Evolutionary conservation across 257 asterid species (phyloP), one percentile per base, ranked within the genome.

Genomic region (Solanum tacnaense): DNA sequence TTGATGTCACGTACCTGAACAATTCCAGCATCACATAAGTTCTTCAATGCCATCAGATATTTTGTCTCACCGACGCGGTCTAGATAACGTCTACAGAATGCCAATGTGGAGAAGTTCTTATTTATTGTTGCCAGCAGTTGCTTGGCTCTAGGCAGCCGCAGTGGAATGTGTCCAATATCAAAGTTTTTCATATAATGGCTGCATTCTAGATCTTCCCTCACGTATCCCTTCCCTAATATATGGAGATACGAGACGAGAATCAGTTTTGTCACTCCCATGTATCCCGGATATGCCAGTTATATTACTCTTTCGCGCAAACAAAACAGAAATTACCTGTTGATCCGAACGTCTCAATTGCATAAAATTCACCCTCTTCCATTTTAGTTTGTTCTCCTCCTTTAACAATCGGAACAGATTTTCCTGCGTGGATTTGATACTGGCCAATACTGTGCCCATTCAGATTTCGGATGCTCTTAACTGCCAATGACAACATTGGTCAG

Each of bases 341-440:
- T 91, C 98, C 99, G 67, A 97, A 97, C 81, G 99, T 97, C 91
- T 97, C 99, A 25, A 97, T 97, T 32, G 99, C 99, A 92, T 95
- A 97, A 90, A 94, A 94, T 90, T 97, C 99, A 85, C 99, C 99
- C 95, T 97, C 99, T 91, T 96, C 99, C 99, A 97, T 97, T 92
- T 96, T 97, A 62, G 98, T 96, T 90, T 97, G 98, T 88, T 94
- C 99, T 85, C 99, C 99, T 91, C 99, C 99, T 92, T 97, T 97
- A 39, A 97, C 99, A 44, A 94, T 97, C 25, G 99, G 99, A 89
- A 97, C 99, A 85, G 99, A 97, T 89, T 97, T 97, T n/a, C 96
- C 99, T 27, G 98, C 99, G 87, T 97, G 99, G 89, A 97, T 97
- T 91, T 97, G 99, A 90, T 97, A 97, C 18, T 87, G 94, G 88